Evolutionary conservation across 2,329 filamentous ascomycete species (phyloP), one percentile per base, ranked within the genome.

Genomic region (Blastomyces silverae): DNA sequence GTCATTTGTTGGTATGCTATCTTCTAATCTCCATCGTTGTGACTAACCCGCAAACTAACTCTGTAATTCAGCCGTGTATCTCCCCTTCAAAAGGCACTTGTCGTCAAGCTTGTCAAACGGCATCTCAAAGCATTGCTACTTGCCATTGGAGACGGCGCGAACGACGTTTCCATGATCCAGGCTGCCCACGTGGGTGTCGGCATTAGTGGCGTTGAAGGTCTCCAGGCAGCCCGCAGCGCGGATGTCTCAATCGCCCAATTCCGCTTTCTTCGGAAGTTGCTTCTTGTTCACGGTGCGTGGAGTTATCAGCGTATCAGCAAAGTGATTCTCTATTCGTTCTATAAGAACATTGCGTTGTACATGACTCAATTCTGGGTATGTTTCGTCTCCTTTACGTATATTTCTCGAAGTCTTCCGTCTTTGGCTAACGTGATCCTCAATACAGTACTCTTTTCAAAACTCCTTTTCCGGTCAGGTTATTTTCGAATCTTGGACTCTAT

Each of bases 91-190:
- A 99, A 99, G 78, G 95, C 94, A 20, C 82, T 99, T 67, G 94
- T 99, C 28, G 94, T 99, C 70, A 99, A 99, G 81, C 86, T 97
- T 69, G 94, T 99, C 73, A 99, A 97, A 79, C 91, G 92, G 70
- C 91, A 96, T 75, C 85, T 94, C 70, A 90, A 97, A 74, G 87
- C 91, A 15, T 92, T 99, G 70, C 86, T 97, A 63, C 86, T 99
- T 61, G 94, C 94, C 62, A 97, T 99, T 75, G 94, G 94, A 70
- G 94, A 99, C 72, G 94, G 94, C 69, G 94, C 94, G 58, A 99
- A 99, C 78, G 94, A 99, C 73, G 94, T 99, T n/a, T 97, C 93
- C 22, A 99, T 99, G 94, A 99, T 99, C 64, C 94, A 99, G 80
- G 94, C 94, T 13, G 94, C 94, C 15, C 94, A 99, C 75, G 96